These are phyloP conservation scores for Blastobotrys serpentis DNA, from an alignment of 1,139 yeast species.

Conservation along the genomic window DNA sequence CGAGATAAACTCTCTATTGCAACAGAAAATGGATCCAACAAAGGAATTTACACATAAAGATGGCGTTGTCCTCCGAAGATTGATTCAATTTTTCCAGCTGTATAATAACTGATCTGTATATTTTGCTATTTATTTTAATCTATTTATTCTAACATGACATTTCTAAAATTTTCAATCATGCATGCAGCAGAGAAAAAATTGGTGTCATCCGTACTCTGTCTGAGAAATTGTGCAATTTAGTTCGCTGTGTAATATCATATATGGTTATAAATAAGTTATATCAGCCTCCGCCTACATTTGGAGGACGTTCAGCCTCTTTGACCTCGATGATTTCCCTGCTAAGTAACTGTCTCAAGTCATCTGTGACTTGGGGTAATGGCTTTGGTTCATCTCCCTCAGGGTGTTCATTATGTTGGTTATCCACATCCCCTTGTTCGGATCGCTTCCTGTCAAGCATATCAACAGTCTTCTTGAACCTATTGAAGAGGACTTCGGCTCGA, in stretches of 20 bases:
- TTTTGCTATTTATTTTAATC: neutral
- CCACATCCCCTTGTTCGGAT: slow-evolving; percentile 35
- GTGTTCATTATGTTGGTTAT: slow-evolving; percentile 16
- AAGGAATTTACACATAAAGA: neutral
- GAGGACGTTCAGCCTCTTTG: slow-evolving; percentile 52
- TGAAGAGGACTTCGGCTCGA: slow-evolving; percentile 76
- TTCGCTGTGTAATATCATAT: neutral
- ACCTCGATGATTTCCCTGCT: slow-evolving; percentile 61
- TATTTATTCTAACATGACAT: too few species aligned
- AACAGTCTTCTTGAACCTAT: slow-evolving; percentile 75
- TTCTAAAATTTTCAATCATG: too few species aligned
- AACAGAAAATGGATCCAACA: neutral
- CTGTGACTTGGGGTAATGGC: slow-evolving; percentile 42
- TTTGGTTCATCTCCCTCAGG: slow-evolving; percentile 15
- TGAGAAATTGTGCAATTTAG: too few species aligned
- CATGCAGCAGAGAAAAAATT: too few species aligned
- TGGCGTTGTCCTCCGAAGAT: neutral
- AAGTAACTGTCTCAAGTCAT: slow-evolving; percentile 58
- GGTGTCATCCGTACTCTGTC: too few species aligned
- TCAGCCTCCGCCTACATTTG: slow-evolving; percentile 42
- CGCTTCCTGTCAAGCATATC: slow-evolving; percentile 67
- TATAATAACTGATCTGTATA: neutral
- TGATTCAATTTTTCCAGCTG: neutral
- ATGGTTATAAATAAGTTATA: slow-evolving; percentile 1
- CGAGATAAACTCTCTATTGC: neutral